These are phyloP conservation scores for Penicillium oxalicum DNA, from an alignment of 2,329 filamentous ascomycete species.

Conservation along the genomic window DNA sequence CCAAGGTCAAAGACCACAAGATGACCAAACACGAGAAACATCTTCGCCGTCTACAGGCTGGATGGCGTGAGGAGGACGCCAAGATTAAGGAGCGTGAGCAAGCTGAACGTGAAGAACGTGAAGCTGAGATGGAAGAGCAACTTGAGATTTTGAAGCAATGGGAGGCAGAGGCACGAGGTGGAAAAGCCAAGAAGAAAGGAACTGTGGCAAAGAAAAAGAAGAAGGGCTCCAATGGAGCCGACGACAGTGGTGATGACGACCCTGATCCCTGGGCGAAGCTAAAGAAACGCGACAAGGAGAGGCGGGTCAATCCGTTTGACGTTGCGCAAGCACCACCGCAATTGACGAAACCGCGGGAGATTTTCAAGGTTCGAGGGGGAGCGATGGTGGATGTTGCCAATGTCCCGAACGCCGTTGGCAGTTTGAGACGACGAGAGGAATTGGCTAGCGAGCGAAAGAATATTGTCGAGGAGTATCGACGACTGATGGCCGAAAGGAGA, in stretches of 20 bases:
- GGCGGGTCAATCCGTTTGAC: conserved; percentile 36
- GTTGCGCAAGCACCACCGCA: conserved; percentile 74
- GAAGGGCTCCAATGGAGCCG: conserved; percentile 34
- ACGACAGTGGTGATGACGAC: conserved; percentile 55
- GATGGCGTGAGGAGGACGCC: conserved; percentile 53
- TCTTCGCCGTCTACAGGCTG: conserved; percentile 56
- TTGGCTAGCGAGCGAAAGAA: conserved; percentile 61
- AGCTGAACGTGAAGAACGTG: conserved; percentile 65
- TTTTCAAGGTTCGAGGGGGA: conserved; percentile 59
- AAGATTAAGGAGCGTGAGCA: conserved; percentile 65
- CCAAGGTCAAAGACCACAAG: conserved; percentile 48
- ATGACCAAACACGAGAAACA: conserved; percentile 79
- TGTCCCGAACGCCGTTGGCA: conserved; percentile 63
- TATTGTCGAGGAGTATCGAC: conserved; percentile 68
- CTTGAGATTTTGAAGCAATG: conserved; percentile 60
- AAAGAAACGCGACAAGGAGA: conserved; percentile 50
- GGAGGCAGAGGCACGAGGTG: conserved; percentile 49
- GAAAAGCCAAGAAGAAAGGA: conserved; percentile 46
- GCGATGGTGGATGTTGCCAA: conserved; percentile 62
- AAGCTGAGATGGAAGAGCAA: conserved; percentile 57
- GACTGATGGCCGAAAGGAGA: conserved; percentile 58
- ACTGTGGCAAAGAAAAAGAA: conserved; percentile 35
- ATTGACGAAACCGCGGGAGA: conserved; percentile 55
- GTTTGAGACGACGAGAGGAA: conserved; percentile 66
- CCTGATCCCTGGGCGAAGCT: conserved; percentile 75